Base-by-base conservation (phyloP, 2,329 filamentous ascomycete species). In the Aureobasidium sp. region DNA sequence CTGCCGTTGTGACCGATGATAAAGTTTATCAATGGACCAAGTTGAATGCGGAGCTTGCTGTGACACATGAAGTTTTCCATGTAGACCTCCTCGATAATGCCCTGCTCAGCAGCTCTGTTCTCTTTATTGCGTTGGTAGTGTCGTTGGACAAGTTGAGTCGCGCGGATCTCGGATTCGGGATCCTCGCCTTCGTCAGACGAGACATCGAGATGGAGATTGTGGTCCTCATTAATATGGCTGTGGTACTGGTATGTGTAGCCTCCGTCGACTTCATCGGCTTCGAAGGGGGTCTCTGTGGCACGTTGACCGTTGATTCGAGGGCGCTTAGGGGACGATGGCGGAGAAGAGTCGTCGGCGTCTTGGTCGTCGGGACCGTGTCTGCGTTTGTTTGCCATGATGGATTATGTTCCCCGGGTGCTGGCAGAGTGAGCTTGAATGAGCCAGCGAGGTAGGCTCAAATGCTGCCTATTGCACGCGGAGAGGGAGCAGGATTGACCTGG, bases 21-120 rank as follows among this genome's bases (percentile, higher is more conserved):
- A 75, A 99, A 99, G 75, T 99, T 99, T 74, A 99, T 95, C 41
- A 97, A 79, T 0, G 94, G 94, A 0, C 94, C 94, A n/a, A 99
- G 80, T 62, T 88, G 84, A 64, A 96, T 89, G 47, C 88, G 85
- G 20, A 97, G 82, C 61, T 87, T 86, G 48, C 86, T 80, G 73
- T 99, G 94, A 70, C 93, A 97, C 94, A 97, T 97, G 75, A 97
- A 97, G 73, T 97, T 97, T 68, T 86, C 84, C 73, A 91, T 95
- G 41, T 86, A 88, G 61, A 97, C 88, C 65, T 87, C 87, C 73
- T 96, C 88, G 51, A 97, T 88, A 61, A 97, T 93, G 1, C 91
- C 92, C 68, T 89, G 87, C 42, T 95, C 88, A 0, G 90, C 87
- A 1, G 88, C 84, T 42, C 85, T 80, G 68, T 96, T 97, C 26